phyloP scores from a whole-genome alignment of 176 grass and related monocot genomes.

The Musa beccarii region DNA sequence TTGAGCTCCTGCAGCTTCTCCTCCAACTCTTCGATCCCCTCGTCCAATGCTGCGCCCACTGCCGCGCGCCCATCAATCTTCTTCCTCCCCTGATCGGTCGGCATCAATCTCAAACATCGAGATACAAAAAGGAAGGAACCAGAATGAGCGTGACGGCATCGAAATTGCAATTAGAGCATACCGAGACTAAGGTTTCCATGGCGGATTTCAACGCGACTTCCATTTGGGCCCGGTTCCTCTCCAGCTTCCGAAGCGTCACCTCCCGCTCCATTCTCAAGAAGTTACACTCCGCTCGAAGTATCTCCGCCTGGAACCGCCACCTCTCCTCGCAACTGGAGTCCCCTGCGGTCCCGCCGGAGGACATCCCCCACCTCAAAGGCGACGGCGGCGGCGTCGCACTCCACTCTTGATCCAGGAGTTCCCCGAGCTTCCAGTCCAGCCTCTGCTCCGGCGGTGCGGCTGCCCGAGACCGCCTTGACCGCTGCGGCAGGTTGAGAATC shows the following conservation, averaged over 20 bases:
- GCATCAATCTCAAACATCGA: not conserved
- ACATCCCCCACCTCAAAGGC: slow-evolving; percentile 15
- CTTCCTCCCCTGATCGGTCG: slow-evolving; percentile 50
- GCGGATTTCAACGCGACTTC: slow-evolving; percentile 61
- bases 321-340: slow-evolving; percentile 44
- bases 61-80: slow-evolving; percentile 44
- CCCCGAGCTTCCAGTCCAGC: not conserved
- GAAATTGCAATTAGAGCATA: slow-evolving; percentile 1
- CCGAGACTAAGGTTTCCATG: slow-evolving; percentile 60
- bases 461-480: not conserved
- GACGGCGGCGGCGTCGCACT: slow-evolving; percentile 14
- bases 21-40: slow-evolving; percentile 62
- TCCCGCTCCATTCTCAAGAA: slow-evolving; percentile 86
- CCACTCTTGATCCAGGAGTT: not conserved
- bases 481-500: slow-evolving; percentile 9
- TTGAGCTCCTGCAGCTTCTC: slow-evolving; percentile 48
- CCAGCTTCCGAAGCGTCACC: slow-evolving; percentile 69
- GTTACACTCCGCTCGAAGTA: slow-evolving; percentile 88
- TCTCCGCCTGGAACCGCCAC: slow-evolving; percentile 93
- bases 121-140: not conserved
- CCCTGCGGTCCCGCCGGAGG: not conserved
- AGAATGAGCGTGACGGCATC: not conserved
- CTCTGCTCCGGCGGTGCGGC: not conserved
- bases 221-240: slow-evolving; percentile 60
- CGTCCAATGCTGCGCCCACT: slow-evolving; percentile 40